phyloP scores from a whole-genome alignment of 805 yeast genomes.

The Metschnikowia cubensis region DNA sequence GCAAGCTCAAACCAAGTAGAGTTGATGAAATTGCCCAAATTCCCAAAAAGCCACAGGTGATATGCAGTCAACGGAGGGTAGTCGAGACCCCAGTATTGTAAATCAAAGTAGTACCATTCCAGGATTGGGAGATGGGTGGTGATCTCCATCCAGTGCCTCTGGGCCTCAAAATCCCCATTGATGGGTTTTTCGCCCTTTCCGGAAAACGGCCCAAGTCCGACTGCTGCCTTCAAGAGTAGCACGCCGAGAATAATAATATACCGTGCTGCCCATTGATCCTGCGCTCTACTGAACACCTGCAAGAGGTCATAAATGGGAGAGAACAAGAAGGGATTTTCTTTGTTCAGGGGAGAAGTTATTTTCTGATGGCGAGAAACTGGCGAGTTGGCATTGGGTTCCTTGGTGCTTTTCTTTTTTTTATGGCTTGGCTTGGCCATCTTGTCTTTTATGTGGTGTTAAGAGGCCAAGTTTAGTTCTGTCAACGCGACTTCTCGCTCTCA shows the following conservation, averaged over 20 bases:
- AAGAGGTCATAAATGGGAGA: slow-evolving; percentile 70
- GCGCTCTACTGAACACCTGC: slow-evolving; percentile 74
- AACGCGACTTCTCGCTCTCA: background rate
- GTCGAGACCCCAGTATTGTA: slow-evolving; percentile 94
- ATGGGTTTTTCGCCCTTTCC: slow-evolving; percentile 71
- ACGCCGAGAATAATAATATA: slow-evolving; percentile 72
- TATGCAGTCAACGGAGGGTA: slow-evolving; percentile 96
- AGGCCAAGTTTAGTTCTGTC: background rate
- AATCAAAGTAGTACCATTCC: slow-evolving; percentile 86
- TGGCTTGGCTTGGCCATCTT: slow-evolving; percentile 9
- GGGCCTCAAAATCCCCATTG: slow-evolving; percentile 97
- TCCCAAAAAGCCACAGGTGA: slow-evolving; percentile 80
- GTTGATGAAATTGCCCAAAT: slow-evolving; percentile 60
- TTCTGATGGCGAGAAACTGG: background rate
- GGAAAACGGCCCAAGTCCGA: slow-evolving; percentile 85
- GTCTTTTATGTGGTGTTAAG: background rate
- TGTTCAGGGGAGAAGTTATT: background rate
- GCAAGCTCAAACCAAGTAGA: slow-evolving; percentile 74
- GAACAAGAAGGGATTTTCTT: slow-evolving; percentile 6
- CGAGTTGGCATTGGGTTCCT: background rate
- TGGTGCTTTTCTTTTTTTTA: slow-evolving; percentile 6
- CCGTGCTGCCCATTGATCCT: slow-evolving; percentile 87
- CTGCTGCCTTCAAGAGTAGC: slow-evolving; percentile 72
- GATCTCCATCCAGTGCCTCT: slow-evolving; percentile 95
- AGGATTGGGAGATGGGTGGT: slow-evolving; percentile 70